A percentile compares a stretch with the other conserved stretches of the same genome.
phyloP scores from a whole-genome alignment of 2,329 filamentous ascomycete species.

The Calonectria pseudoturangicola region DNA sequence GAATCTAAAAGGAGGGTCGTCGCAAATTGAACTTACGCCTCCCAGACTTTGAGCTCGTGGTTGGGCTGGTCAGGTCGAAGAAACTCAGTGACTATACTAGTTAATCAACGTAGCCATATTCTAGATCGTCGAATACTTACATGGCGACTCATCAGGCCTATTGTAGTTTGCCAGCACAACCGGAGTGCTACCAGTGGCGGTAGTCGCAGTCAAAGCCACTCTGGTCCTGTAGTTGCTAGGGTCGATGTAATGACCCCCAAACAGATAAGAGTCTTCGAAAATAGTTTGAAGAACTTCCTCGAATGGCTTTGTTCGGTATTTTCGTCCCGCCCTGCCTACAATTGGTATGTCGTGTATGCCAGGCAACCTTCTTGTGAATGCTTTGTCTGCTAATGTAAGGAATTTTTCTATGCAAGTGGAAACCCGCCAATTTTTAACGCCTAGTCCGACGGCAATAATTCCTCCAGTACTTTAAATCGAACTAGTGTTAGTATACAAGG shows the following conservation, averaged over 20 bases:
- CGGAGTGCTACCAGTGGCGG: not conserved
- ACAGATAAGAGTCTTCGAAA: not conserved
- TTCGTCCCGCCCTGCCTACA: not conserved
- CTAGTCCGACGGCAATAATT: not conserved
- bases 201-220: not conserved
- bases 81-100: not conserved
- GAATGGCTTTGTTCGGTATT: not conserved
- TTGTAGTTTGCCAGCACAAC: conserved; percentile 3
- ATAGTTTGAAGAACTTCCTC: not conserved
- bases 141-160: not conserved
- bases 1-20: not conserved
- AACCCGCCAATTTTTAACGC: not conserved
- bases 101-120: not conserved
- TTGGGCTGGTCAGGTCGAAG: conserved; percentile 1
- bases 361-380: not conserved
- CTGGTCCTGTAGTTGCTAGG: not conserved
- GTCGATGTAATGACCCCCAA: not conserved
- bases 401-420: conserved; percentile 8
- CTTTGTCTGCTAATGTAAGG: not conserved
- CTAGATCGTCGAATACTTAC: not conserved
- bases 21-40: not conserved
- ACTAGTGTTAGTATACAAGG: not conserved
- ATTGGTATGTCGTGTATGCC: conserved; percentile 3
- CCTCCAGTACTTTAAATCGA: not conserved
- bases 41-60: conserved; percentile 7